A percentile compares a stretch with the other conserved stretches of the same genome.
Conservation (phyloP, 1,284 basidiomycete genomes). For the Golubevia sp. region DNA sequence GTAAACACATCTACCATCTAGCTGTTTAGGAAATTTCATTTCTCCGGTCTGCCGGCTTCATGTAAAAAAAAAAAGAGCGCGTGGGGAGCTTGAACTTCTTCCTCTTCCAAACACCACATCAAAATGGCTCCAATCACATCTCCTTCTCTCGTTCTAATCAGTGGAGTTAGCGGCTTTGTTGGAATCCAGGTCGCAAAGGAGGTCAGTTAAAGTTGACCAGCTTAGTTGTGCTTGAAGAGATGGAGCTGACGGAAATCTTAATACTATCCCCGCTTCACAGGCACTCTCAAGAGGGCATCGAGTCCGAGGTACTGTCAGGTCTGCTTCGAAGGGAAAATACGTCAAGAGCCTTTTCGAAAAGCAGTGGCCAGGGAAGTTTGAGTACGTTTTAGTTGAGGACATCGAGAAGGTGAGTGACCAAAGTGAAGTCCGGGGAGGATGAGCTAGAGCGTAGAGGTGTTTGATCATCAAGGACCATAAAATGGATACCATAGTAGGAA, state of each 20-base stretch:
- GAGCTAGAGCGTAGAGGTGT: no score
- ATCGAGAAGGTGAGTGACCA: conserved; percentile 67
- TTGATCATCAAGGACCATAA: not conserved
- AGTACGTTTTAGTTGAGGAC: conserved; percentile 68
- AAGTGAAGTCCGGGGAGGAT: no score
- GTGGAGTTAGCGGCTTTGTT: not conserved
- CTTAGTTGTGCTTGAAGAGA: no score
- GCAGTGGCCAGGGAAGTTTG: conserved; percentile 65
- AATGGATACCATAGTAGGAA: not conserved
- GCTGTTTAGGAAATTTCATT: no score
- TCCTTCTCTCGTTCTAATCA: not conserved
- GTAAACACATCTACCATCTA: no score
- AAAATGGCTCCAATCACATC: not conserved
- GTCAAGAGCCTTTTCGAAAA: conserved; percentile 65
- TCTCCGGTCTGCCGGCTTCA: no score
- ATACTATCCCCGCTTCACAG: conserved; percentile 55
- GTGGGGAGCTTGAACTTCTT: no score
- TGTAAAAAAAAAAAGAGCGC: no score
- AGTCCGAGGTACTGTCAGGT: conserved; percentile 70
- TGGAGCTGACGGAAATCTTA: not conserved
- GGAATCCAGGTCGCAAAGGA: not conserved
- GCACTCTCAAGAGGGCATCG: conserved; percentile 37
- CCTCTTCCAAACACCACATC: not conserved
- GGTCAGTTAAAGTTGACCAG: not conserved
- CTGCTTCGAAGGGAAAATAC: conserved; percentile 66